Conservation (phyloP, 2,329 filamentous ascomycete genomes). For the Penicillium capsulatum region DNA sequence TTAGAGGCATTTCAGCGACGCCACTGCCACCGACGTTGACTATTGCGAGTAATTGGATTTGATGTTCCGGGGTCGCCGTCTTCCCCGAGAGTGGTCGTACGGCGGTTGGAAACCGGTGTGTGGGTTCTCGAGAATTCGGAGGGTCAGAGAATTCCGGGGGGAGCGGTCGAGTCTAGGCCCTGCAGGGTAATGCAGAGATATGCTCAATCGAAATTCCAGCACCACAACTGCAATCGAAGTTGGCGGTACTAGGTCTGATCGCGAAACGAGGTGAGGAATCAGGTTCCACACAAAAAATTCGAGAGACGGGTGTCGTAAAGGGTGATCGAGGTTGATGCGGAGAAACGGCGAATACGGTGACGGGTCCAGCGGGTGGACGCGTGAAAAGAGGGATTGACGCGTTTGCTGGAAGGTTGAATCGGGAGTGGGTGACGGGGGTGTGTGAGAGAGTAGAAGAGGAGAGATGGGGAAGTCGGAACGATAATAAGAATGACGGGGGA, state of each 20-base stretch:
- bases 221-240: constrained; percentile 18
- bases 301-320: background rate
- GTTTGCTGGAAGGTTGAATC: constrained; percentile 5
- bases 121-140: constrained; percentile 18
- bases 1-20: constrained; percentile 68
- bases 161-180: constrained; percentile 13
- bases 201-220: constrained; percentile 18
- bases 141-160: constrained; percentile 1
- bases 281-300: background rate
- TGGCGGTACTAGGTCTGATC: background rate
- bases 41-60: constrained; percentile 5
- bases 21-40: constrained; percentile 18
- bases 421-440: constrained; percentile 1
- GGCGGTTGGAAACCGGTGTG: constrained; percentile 31
- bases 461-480: constrained; percentile 17
- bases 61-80: constrained; percentile 41
- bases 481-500: constrained; percentile 29
- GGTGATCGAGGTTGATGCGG: constrained; percentile 17
- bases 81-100: constrained; percentile 43
- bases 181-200: constrained; percentile 18
- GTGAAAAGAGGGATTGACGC: constrained; percentile 19
- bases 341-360: constrained; percentile 17
- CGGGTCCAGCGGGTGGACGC: constrained; percentile 13
- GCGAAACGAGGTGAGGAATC: background rate
- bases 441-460: constrained; percentile 15